Percentiles rank a stretch among this genome's conserved stretches.
These are phyloP conservation scores for Paecilomyces niveus DNA, from an alignment of 2,329 filamentous ascomycete genomes.

Conservation along the genomic window DNA sequence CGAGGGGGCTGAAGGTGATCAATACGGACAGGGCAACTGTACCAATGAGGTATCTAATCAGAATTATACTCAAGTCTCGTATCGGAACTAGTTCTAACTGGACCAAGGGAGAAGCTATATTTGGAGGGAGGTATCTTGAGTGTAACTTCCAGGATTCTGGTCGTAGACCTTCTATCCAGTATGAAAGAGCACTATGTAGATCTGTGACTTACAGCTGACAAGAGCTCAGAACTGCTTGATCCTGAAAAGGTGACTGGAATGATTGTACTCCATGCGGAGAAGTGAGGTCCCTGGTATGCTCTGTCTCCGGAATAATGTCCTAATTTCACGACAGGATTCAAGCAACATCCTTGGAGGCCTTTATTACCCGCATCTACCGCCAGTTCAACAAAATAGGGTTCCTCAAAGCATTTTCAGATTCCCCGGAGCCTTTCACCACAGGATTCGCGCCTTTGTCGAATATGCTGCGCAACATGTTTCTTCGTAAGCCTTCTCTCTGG, in stretches of 20 bases:
- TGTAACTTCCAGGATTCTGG: slow-evolving; percentile 89
- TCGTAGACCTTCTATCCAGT: slow-evolving; percentile 84
- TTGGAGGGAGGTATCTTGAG: slow-evolving; percentile 83
- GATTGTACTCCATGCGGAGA: slow-evolving; percentile 80
- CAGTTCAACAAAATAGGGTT: slow-evolving; percentile 94
- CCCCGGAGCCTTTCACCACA: slow-evolving; percentile 79
- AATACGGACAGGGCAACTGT: slow-evolving; percentile 94
- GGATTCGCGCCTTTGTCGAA: slow-evolving; percentile 83
- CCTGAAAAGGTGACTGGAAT: slow-evolving; percentile 81
- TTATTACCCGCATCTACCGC: slow-evolving; percentile 87
- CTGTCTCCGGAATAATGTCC: slow-evolving; percentile 1
- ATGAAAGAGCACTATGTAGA: slow-evolving; percentile 21
- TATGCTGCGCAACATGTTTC: slow-evolving; percentile 87
- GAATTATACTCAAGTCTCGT: background rate
- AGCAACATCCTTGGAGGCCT: slow-evolving; percentile 85
- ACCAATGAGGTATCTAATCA: slow-evolving; percentile 48
- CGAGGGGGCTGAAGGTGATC: slow-evolving; percentile 79
- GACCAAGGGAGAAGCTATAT: slow-evolving; percentile 77
- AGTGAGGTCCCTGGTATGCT: slow-evolving; percentile 22
- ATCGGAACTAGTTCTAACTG: slow-evolving; percentile 13
- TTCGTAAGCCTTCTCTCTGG: slow-evolving; percentile 83
- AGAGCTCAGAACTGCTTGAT: slow-evolving; percentile 53
- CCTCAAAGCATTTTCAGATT: slow-evolving; percentile 92
- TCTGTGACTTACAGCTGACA: slow-evolving; percentile 50
- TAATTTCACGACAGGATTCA: slow-evolving; percentile 49